Conservation (phyloP, 495 filamentous ascomycete species). For the Lophiotrema nucula region DNA sequence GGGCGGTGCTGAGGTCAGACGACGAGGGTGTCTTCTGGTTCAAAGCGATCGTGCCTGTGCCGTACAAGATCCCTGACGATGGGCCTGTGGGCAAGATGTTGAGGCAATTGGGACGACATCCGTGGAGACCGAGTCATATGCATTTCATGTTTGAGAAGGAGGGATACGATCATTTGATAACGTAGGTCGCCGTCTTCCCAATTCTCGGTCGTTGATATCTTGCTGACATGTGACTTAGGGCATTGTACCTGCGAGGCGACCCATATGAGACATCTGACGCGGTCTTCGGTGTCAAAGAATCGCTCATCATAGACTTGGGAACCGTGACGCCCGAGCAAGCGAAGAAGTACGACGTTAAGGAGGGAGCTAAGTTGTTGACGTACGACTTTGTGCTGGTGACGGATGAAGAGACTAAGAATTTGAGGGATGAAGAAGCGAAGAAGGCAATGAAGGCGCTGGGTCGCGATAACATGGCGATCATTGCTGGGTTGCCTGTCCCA, state of each 20-base stretch:
- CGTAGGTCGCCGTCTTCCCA: constrained; percentile 52
- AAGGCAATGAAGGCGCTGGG: constrained; percentile 72
- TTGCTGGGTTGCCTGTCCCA: constrained; percentile 80
- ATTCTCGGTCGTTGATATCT: not conserved
- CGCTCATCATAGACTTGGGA: constrained; percentile 69
- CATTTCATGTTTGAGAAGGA: constrained; percentile 93
- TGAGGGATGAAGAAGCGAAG: constrained; percentile 69
- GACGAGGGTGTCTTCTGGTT: constrained; percentile 80
- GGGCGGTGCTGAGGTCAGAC: constrained; percentile 74
- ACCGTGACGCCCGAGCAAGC: constrained; percentile 61
- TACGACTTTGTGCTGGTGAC: constrained; percentile 77
- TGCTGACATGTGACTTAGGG: constrained; percentile 44
- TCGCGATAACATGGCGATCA: constrained; percentile 66
- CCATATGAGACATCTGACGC: constrained; percentile 89
- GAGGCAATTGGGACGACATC: constrained; percentile 67
- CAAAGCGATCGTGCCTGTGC: constrained; percentile 79
- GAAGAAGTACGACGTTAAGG: constrained; percentile 55
- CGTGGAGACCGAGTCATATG: constrained; percentile 82
- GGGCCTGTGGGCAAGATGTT: constrained; percentile 84
- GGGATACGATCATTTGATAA: constrained; percentile 82
- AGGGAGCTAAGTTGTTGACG: constrained; percentile 55
- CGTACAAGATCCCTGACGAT: constrained; percentile 87
- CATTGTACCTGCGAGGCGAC: constrained; percentile 79
- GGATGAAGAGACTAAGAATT: constrained; percentile 64
- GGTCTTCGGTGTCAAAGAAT: constrained; percentile 90